Evolutionary conservation across 305 asterid species (phyloP), one percentile per base, ranked within the genome.

Genomic region (Solanum chacoense): DNA sequence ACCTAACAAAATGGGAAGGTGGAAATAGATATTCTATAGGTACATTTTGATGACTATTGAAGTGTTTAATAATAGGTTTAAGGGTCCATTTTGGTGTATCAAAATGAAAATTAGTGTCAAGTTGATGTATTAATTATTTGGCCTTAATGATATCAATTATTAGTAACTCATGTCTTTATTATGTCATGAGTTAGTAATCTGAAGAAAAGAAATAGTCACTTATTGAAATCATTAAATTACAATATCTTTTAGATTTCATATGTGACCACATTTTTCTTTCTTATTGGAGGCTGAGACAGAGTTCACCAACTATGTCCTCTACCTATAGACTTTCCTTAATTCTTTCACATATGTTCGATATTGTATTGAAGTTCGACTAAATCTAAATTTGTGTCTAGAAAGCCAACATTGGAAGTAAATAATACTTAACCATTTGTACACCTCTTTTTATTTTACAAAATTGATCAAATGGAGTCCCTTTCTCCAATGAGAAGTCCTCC

Each of bases 241-340:
- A 77, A 77, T 77, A 36, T 77, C 84, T 77, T 75, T n/a, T 36
- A 75, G 24, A 75, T 75, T 34, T 20, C 42, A 34, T 20, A 76
- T 35, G 18, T 5, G 28, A 72, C 37, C 37, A 75, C 83, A 1
- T 35, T 20, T 16, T 14, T 36, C 35, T 93, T 89, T 88, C 89
- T 87, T 55, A 87, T 88, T 63, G 88, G 84, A 67, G 29, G 77
- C 34, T 35, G 87, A 90, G n/a, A 37, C 63, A 73, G 78, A 63
- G 71, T 89, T 87, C 91, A 91, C 92, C 94, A 91, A 91, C 94
- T 72, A 87, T 88, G 90, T 80, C 72, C 69, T 34, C 20, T 11
- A n/a, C 24, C 28, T 73, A 34, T 80, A 78, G 87, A 67, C 86
- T 88, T 85, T 29, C 80, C 42, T 84, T 22, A 81, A 85, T 87